phyloP scores from a whole-genome alignment of 805 yeast species.

The Spathaspora sp. region DNA sequence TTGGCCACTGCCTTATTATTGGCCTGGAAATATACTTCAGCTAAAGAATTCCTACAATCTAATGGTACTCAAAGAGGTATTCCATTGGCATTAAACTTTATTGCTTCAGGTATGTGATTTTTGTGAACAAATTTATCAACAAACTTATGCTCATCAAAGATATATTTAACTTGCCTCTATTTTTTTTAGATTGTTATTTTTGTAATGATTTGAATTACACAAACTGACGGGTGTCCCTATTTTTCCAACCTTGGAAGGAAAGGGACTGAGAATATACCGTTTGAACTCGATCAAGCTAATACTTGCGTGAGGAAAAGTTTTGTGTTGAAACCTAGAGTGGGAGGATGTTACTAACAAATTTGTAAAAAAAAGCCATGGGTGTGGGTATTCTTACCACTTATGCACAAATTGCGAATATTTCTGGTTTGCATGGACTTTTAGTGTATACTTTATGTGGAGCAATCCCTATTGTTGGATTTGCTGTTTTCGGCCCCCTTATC shows the following conservation, averaged over 20 bases:
- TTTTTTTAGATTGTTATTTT: background rate
- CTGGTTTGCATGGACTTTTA: conserved; percentile 83
- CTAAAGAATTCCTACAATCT: conserved; percentile 63
- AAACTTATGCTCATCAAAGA: background rate
- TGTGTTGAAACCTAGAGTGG: conserved; percentile 8
- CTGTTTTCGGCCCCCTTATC: conserved; percentile 76
- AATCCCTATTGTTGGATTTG: conserved; percentile 80
- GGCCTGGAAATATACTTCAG: conserved; percentile 55
- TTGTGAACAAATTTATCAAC: background rate
- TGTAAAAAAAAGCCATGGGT: conserved; percentile 60
- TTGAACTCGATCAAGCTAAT: conserved; percentile 42
- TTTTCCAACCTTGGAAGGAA: background rate
- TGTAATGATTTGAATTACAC: background rate
- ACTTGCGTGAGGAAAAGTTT: conserved; percentile 43
- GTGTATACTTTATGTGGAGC: conserved; percentile 80
- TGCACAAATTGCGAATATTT: conserved; percentile 78
- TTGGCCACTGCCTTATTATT: conserved; percentile 36
- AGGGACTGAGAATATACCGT: conserved; percentile 39
- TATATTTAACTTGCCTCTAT: background rate
- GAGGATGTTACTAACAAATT: conserved; percentile 2
- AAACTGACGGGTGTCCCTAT: conserved; percentile 24
- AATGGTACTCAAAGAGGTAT: conserved; percentile 78
- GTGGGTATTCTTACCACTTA: conserved; percentile 85
- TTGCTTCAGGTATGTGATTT: conserved; percentile 75
- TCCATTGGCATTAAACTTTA: conserved; percentile 82